A percentile compares a stretch with the other conserved stretches of the same genome.
These are phyloP conservation scores for Hemileccinum rubropunctum DNA, from an alignment of 768 basidiomycete species.

Conservation along the genomic window DNA sequence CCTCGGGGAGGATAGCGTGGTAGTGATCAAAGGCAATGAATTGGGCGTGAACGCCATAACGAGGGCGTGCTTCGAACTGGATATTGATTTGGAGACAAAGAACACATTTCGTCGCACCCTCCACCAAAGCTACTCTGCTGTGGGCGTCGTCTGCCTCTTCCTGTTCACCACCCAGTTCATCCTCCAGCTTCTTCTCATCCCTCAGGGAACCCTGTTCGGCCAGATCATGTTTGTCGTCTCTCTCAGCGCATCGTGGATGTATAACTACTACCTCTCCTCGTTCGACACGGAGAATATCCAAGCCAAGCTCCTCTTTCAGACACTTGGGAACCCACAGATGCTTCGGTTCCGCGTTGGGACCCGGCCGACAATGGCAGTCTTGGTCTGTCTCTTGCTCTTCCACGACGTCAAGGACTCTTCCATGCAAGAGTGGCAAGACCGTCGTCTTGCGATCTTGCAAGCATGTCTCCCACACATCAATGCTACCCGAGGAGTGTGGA, in stretches of 20 bases:
- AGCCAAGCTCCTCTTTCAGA: slow-evolving; percentile 16
- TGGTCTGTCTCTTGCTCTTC: slow-evolving; percentile 20
- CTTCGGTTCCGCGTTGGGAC: slow-evolving; percentile 15
- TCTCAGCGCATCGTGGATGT: slow-evolving; percentile 29
- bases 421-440: slow-evolving; percentile 13
- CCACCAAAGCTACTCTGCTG: slow-evolving; percentile 2
- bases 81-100: slow-evolving; percentile 1
- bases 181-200: slow-evolving; percentile 32
- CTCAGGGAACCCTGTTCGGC: slow-evolving; percentile 31
- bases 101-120: background rate
- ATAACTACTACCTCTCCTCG: slow-evolving; percentile 29
- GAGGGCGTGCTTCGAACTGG: slow-evolving; percentile 24
- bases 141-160: slow-evolving; percentile 21
- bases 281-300: slow-evolving; percentile 32
- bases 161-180: slow-evolving; percentile 30
- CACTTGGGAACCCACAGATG: slow-evolving; percentile 12
- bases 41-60: slow-evolving; percentile 25
- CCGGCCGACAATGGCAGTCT: slow-evolving; percentile 17
- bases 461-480: slow-evolving; percentile 15
- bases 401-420: slow-evolving; percentile 7
- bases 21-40: slow-evolving; percentile 27
- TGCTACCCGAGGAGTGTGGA: slow-evolving; percentile 18
- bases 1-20: slow-evolving; percentile 12
- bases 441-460: slow-evolving; percentile 14
- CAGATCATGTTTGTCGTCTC: slow-evolving; percentile 32